Conservation (phyloP, 306 rosid genomes). For the Macrotyloma uniflorum region DNA sequence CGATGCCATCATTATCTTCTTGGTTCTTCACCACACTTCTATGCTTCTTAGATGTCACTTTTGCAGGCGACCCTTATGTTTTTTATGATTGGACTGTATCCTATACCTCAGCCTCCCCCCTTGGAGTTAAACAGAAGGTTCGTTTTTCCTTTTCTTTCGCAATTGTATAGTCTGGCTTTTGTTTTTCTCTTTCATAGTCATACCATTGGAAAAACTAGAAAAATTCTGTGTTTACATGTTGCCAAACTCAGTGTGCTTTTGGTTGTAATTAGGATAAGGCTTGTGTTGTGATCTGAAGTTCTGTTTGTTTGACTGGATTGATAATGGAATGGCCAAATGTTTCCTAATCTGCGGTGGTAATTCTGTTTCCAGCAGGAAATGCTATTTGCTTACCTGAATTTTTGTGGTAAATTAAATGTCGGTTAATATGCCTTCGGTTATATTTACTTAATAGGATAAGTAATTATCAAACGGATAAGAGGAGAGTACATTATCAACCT, state of each 20-base stretch:
- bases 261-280: not conserved
- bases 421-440: not conserved
- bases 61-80: constrained; percentile 74
- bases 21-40: constrained; percentile 43
- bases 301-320: not conserved
- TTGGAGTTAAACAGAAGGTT: constrained; percentile 82
- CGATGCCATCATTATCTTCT: constrained; percentile 49
- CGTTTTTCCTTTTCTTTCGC: constrained; percentile 21
- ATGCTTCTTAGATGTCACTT: constrained; percentile 50
- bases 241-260: constrained; percentile 1
- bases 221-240: not conserved
- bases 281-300: constrained; percentile 15
- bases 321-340: not conserved
- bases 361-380: constrained; percentile 16
- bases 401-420: not conserved
- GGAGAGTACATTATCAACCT: not conserved
- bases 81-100: constrained; percentile 87
- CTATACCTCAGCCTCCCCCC: constrained; percentile 67
- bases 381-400: not conserved
- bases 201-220: not conserved
- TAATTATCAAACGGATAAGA: not conserved
- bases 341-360: not conserved
- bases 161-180: not conserved
- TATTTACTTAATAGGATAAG: not conserved
- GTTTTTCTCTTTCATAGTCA: not conserved